Evolutionary conservation across 257 asterid genomes (phyloP).

Genomic region (Prunella vulgaris): DNA sequence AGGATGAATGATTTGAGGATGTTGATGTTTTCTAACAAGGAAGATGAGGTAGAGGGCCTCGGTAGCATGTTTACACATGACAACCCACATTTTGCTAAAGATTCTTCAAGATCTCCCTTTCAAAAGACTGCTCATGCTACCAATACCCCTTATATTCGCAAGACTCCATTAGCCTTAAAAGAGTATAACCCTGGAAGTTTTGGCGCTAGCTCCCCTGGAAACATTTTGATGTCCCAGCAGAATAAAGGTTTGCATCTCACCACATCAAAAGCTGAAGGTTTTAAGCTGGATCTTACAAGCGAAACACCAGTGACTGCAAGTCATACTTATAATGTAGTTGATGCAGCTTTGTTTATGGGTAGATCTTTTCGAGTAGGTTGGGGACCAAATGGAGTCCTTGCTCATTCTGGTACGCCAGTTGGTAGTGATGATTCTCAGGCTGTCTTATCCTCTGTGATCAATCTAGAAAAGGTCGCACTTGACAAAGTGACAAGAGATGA

Average conservation of each 20-base stretch:
- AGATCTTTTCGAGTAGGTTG: conserved; percentile 97
- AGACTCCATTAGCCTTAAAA: conserved; percentile 82
- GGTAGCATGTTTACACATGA: conserved; percentile 37
- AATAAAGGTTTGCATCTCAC: conserved; percentile 55
- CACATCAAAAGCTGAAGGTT: conserved; percentile 63
- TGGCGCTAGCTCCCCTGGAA: conserved; percentile 57
- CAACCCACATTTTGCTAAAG: conserved; percentile 42
- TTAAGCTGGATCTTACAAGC: conserved; percentile 56
- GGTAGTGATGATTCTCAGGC: conserved; percentile 40
- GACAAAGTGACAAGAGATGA: conserved; percentile 74
- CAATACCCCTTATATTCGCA: conserved; percentile 53
- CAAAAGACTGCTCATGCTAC: conserved; percentile 29
- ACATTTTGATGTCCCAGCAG: conserved; percentile 74
- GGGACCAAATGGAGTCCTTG: conserved; percentile 96
- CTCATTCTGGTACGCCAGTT: conserved; percentile 89
- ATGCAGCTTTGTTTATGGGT: conserved; percentile 97
- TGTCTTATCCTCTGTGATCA: conserved; percentile 72
- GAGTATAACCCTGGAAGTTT: conserved; percentile 74
- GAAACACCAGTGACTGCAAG: conserved; percentile 59
- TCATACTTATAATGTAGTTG: conserved; percentile 74
- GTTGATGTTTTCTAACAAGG: conserved; percentile 66
- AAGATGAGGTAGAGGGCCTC: conserved; percentile 54
- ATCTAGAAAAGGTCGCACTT: conserved; percentile 79
- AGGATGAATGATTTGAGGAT: conserved; percentile 79
- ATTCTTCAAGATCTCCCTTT: conserved; percentile 58